Percentiles rank a stretch among this genome's conserved stretches.
Conservation (phyloP, 2,329 filamentous ascomycete genomes). For the Metarhizium rileyi region DNA sequence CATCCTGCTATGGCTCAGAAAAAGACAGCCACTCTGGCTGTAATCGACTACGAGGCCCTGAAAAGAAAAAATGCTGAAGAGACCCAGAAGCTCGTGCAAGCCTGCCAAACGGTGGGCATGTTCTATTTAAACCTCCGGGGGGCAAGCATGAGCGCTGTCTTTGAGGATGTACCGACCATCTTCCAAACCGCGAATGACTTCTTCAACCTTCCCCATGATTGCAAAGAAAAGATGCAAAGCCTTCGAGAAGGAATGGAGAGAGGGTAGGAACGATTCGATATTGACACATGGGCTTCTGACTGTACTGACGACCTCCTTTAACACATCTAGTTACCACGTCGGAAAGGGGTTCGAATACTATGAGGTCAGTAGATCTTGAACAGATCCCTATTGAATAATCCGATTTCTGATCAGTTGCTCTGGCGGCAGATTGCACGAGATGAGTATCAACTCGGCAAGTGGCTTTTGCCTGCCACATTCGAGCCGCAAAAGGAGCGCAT, state of each 20-base stretch:
- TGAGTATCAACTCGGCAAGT: neutral
- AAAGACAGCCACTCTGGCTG: neutral
- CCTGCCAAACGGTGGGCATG: neutral
- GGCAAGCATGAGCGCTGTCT: neutral
- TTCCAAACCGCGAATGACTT: neutral
- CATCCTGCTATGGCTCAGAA: neutral
- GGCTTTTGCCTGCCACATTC: neutral
- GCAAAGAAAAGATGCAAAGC: neutral
- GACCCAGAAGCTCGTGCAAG: neutral
- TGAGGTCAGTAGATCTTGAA: neutral
- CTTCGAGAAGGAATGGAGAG: neutral
- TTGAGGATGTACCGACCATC: neutral
- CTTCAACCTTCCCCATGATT: neutral
- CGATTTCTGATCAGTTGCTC: neutral
- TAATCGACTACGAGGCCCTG: neutral
- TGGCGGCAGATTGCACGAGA: neutral
- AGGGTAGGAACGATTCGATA: neutral
- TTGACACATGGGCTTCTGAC: neutral
- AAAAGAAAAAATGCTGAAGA: neutral
- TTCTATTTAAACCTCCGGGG: neutral
- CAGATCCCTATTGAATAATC: neutral
- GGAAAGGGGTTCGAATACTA: slow-evolving; percentile 1
- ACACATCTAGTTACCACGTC: neutral
- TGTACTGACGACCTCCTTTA: neutral
- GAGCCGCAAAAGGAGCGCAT: neutral